Percentiles rank a stretch among this genome's conserved stretches.
Conservation (phyloP, 495 filamentous ascomycete species). For the Cairneyella variabilis region DNA sequence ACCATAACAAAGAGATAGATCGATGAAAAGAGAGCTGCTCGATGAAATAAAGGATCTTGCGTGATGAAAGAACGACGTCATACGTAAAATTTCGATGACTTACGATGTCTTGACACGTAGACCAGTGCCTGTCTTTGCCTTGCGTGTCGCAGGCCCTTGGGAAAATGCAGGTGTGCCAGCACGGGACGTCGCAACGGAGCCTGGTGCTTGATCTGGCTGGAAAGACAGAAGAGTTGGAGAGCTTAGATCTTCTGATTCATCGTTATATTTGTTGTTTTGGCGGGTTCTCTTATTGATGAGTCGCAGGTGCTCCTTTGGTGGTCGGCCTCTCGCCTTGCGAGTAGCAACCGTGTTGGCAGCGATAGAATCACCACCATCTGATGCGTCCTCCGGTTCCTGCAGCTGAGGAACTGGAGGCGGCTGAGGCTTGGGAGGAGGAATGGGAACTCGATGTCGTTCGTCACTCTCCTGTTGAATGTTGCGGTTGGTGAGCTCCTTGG, state of each 20-base stretch:
- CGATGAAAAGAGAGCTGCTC: too few species aligned
- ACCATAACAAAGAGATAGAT: too few species aligned
- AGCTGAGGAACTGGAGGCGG: too few species aligned
- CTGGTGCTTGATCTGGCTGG: constrained; percentile 29
- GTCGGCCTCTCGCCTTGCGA: constrained; percentile 7
- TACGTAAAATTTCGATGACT: constrained; percentile 35
- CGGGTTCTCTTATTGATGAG: constrained; percentile 27
- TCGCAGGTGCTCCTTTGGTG: constrained; percentile 28
- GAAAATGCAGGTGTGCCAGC: constrained; percentile 50
- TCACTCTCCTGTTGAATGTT: constrained; percentile 12
- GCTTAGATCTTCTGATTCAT: constrained; percentile 34
- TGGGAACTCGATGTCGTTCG: constrained; percentile 18
- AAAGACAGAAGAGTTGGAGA: constrained; percentile 24
- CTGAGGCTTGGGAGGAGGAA: too few species aligned
- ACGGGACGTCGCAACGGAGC: constrained; percentile 45
- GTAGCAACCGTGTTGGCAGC: constrained; percentile 4
- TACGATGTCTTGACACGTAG: constrained; percentile 68
- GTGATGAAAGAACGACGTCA: not conserved
- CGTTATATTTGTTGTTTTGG: constrained; percentile 30
- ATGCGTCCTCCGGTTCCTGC: constrained; percentile 16
- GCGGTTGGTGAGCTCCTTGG: constrained; percentile 13
- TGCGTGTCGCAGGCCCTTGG: constrained; percentile 49
- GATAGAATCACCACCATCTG: constrained; percentile 17
- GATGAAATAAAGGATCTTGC: not conserved
- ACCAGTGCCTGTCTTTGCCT: constrained; percentile 46